phyloP scores from a whole-genome alignment of 345 rosid genomes.

The Isatis tinctoria region DNA sequence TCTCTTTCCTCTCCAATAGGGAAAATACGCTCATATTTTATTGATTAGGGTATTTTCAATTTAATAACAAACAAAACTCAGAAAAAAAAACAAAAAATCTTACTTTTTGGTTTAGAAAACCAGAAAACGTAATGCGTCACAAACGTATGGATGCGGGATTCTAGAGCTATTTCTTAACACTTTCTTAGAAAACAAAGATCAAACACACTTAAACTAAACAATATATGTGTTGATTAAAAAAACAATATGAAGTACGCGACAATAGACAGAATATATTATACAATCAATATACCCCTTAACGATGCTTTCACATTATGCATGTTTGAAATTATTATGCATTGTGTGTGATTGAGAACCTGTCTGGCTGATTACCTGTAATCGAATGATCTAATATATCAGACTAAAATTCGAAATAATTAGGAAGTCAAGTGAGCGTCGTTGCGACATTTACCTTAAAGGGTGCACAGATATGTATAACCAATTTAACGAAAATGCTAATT shows the following conservation, averaged over 20 bases:
- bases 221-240: not conserved
- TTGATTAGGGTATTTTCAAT: not conserved
- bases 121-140: not conserved
- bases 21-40: not conserved
- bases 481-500: not conserved
- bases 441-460: no score
- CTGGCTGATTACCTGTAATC: not conserved
- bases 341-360: not conserved
- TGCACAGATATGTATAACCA: not conserved
- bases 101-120: not conserved
- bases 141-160: not conserved
- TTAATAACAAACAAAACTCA: not conserved
- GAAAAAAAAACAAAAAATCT: not conserved
- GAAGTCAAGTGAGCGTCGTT: not conserved
- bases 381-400: not conserved
- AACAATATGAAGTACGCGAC: not conserved
- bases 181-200: slow-evolving; percentile 9
- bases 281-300: not conserved
- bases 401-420: not conserved
- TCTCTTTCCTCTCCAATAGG: not conserved
- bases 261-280: not conserved
- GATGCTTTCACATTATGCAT: not conserved
- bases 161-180: not conserved
- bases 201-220: not conserved
- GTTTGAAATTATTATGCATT: not conserved